Evolutionary conservation across 306 rosid species (phyloP).

Genomic region (Ammopiptanthus mongolicus): DNA sequence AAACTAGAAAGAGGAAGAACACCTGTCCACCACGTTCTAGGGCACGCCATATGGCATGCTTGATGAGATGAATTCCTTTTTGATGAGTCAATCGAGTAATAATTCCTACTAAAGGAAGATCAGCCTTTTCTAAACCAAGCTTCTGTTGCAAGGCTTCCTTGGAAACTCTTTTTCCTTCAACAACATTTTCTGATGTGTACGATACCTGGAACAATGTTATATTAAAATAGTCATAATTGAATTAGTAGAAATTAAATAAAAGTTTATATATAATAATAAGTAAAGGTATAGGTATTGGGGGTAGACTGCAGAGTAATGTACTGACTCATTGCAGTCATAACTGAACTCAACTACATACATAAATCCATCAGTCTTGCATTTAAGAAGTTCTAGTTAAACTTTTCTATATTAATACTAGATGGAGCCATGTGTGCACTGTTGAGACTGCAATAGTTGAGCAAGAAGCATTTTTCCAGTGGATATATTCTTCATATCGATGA

Average conservation of each 20-base stretch:
- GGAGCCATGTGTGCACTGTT: background rate
- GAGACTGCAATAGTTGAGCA: background rate
- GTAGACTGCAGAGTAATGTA: background rate
- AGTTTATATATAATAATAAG: background rate
- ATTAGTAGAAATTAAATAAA: slow-evolving; percentile 5
- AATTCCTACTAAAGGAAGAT: slow-evolving; percentile 83
- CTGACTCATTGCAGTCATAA: background rate
- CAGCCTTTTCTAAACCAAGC: slow-evolving; percentile 66
- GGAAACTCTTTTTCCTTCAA: slow-evolving; percentile 91
- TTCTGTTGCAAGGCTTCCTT: slow-evolving; percentile 82
- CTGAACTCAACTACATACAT: slow-evolving; percentile 13
- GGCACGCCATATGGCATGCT: slow-evolving; percentile 74
- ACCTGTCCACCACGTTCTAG: slow-evolving; percentile 95
- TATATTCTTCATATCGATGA: background rate
- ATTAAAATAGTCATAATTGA: slow-evolving; percentile 20
- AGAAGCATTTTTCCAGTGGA: background rate
- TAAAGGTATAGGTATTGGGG: background rate
- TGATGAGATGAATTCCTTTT: slow-evolving; percentile 98
- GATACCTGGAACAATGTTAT: slow-evolving; percentile 49
- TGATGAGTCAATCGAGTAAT: slow-evolving; percentile 89
- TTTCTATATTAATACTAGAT: background rate
- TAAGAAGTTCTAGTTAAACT: background rate
- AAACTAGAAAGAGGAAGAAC: slow-evolving; percentile 11
- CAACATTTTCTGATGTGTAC: slow-evolving; percentile 87
- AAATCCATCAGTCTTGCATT: background rate